Evolutionary conservation across 1,139 yeast genomes (phyloP).

Genomic region (Geotrichum cucujoidarum): DNA sequence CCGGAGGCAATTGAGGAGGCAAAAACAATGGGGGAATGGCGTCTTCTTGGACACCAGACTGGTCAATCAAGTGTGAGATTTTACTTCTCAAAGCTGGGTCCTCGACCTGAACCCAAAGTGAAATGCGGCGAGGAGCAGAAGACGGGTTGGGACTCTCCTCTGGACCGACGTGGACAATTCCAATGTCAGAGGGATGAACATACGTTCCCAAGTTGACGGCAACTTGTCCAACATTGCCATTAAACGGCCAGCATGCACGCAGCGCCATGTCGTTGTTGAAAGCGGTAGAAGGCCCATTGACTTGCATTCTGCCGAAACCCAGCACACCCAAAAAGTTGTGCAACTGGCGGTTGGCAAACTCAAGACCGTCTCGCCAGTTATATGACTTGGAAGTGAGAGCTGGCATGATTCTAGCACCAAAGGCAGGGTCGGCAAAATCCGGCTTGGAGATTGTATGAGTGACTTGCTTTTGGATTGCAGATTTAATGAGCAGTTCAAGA

Average conservation of each 20-base stretch:
- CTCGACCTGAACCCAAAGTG: conserved; percentile 32
- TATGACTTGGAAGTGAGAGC: conserved; percentile 30
- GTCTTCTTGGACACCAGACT: conserved; percentile 10
- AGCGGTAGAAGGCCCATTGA: conserved; percentile 30
- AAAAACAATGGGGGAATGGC: background rate
- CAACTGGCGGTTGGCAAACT: conserved; percentile 21
- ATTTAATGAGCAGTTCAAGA: conserved; percentile 11
- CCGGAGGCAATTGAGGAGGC: conserved; percentile 19
- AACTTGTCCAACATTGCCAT: conserved; percentile 32
- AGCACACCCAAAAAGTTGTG: conserved; percentile 21
- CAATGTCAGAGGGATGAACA: conserved; percentile 30
- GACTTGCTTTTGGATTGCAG: conserved; percentile 14
- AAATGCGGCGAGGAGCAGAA: conserved; percentile 34
- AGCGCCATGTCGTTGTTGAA: conserved; percentile 25
- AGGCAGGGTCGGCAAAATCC: conserved; percentile 33
- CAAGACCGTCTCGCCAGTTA: conserved; percentile 21
- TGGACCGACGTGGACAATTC: conserved; percentile 32
- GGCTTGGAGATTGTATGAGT: conserved; percentile 24
- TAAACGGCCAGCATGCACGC: conserved; percentile 39
- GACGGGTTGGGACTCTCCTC: conserved; percentile 29
- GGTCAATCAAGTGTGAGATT: conserved; percentile 15
- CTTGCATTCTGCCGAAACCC: conserved; percentile 27
- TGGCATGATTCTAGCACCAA: conserved; percentile 34
- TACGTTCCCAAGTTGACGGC: conserved; percentile 31
- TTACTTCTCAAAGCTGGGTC: conserved; percentile 21